Evolutionary conservation across 345 rosid genomes (phyloP).

Genomic region (Zanthoxylum bungeanum): DNA sequence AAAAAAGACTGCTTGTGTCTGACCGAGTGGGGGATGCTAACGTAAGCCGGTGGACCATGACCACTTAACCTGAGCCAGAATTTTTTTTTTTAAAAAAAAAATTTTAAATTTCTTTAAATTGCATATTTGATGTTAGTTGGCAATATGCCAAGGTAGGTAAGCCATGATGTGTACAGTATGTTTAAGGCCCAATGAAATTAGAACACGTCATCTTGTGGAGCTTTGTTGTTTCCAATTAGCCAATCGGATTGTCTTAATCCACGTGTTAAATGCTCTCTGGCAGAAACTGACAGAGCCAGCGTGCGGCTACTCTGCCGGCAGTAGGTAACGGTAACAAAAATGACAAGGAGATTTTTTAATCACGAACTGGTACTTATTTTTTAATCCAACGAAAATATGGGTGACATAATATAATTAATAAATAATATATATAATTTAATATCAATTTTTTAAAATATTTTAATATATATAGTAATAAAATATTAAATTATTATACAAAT

Average conservation of each 20-base stretch:
- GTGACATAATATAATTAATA: no score
- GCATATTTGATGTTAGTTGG: background rate
- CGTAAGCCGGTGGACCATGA: slow-evolving; percentile 27
- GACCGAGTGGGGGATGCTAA: slow-evolving; percentile 22
- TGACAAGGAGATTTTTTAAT: no score
- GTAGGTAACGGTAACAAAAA: slow-evolving; percentile 12
- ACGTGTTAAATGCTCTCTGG: background rate
- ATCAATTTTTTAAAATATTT: no score
- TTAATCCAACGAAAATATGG: no score
- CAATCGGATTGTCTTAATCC: background rate
- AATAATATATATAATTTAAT: no score
- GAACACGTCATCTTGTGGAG: background rate
- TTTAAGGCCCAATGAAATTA: background rate
- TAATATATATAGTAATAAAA: no score
- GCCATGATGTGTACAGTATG: background rate
- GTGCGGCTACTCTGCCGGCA: slow-evolving; percentile 4
- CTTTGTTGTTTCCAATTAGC: background rate
- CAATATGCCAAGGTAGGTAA: background rate
- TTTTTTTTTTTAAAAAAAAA: background rate
- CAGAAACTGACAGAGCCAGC: background rate
- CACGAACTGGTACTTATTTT: no score
- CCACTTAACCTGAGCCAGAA: background rate
- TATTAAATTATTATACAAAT: no score
- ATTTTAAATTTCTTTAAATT: background rate
- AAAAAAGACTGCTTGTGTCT: background rate